Evolutionary conservation across 192 early-diverging fungal genomes (phyloP).

Genomic region (Coemansia sp.): DNA sequence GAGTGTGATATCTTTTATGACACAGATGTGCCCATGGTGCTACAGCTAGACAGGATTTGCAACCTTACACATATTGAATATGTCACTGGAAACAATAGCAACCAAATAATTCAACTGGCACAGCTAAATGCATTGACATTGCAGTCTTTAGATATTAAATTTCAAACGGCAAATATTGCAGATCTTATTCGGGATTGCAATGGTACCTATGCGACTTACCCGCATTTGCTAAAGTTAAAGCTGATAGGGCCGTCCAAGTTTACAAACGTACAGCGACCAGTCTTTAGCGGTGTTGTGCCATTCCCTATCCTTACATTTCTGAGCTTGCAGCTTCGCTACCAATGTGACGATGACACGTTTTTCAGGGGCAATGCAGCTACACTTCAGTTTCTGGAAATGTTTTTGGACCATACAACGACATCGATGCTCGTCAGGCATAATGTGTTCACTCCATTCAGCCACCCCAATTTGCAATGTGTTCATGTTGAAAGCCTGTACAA

Average conservation of each 20-base stretch:
- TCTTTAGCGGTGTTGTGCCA: neutral
- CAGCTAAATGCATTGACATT: neutral
- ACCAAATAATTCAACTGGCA: neutral
- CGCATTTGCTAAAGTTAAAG: neutral
- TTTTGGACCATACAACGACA: neutral
- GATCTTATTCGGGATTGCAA: neutral
- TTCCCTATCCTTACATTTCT: neutral
- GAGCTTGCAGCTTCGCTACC: neutral
- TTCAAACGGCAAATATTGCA: neutral
- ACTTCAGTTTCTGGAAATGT: neutral
- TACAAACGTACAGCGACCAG: neutral
- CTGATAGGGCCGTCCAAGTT: no score
- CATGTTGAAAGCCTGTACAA: neutral
- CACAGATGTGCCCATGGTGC: neutral
- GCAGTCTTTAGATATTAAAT: neutral
- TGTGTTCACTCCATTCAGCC: neutral
- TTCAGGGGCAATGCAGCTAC: neutral
- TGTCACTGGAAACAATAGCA: neutral
- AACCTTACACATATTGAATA: neutral
- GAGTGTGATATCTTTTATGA: neutral
- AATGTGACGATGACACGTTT: neutral
- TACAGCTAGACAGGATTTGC: neutral
- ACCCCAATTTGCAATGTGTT: neutral
- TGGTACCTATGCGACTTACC: neutral
- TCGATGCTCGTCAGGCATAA: neutral